Base-by-base conservation (phyloP, 768 basidiomycete species). In the Coprinopsis sp. region DNA sequence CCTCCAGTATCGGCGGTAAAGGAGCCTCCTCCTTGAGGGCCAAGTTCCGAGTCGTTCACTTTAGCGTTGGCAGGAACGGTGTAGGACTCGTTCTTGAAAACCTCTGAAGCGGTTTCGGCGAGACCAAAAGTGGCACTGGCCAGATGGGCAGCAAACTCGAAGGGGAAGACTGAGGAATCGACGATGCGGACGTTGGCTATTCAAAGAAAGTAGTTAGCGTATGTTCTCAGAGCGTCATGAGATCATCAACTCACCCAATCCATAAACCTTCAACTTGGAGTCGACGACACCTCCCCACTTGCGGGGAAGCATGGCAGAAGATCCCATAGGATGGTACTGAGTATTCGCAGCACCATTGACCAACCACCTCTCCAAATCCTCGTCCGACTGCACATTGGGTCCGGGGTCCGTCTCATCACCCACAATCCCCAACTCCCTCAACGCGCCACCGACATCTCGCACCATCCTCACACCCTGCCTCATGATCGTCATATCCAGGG, bases 391-490 rank as follows among this genome's bases (percentile, higher is more conserved):
- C 14, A 84, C 39, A 16, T 18, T 37, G 0, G 55, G 49, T 0
- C 64, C 62, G 1, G 64, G 64, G 2, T 29, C 25, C 5, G 52
- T 33, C 37, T 63, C 62, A 65, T 18, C 55, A 41, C 5, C 73
- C 30, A 82, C 58, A 10, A 37, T 13, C 23, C 27, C 40, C 11
- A 64, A 58, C 2, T 57, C 47, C 30, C 64, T 70, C 10, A 84
- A 62, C 1, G 82, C 82, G 2, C 63, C 62, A 1, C 76, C 80
- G 34, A 86, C 52, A 44, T 56, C 71, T 23, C 83, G 74, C 21
- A 75, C 79, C 45, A 86, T 70, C 59, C 79, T 80, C 38, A 82
- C 61, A 27, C 78, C 82, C 59, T 81, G 76, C 29, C 81, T 73
- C 46, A 82, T 62, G 29, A 78, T 65, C 6, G 58, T 52, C 22